Conservation (phyloP, 345 rosid genomes). For the Adansonia digitata region DNA sequence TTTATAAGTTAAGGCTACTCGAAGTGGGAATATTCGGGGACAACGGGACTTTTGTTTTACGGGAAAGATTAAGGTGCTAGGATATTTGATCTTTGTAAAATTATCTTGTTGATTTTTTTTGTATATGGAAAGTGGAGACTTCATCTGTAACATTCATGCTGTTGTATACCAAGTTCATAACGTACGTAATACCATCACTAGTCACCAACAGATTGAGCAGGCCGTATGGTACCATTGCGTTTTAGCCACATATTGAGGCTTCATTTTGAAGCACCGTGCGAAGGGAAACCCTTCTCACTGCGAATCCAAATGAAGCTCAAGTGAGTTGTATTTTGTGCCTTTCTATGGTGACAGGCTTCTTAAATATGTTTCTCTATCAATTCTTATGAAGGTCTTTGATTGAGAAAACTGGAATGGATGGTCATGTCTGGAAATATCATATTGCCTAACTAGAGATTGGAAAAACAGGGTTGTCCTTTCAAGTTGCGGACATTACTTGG, state of each 20-base stretch:
- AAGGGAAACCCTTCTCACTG: no score
- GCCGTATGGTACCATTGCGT: background rate
- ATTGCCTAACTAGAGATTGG: background rate
- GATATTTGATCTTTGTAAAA: background rate
- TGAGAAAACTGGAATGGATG: background rate
- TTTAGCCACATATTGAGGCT: background rate
- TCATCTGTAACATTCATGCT: background rate
- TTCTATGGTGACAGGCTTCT: background rate
- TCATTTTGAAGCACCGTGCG: background rate
- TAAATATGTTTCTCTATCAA: background rate
- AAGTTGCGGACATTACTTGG: background rate
- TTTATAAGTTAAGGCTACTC: background rate
- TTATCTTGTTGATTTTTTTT: background rate
- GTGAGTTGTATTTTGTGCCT: background rate
- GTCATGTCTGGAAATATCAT: background rate
- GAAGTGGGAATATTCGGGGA: background rate
- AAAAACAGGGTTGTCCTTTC: background rate
- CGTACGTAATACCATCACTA: background rate
- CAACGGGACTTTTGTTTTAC: background rate
- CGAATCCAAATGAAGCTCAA: background rate
- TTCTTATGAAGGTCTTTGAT: background rate
- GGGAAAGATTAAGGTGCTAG: background rate
- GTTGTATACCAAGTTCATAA: conserved; percentile 9
- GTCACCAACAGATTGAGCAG: background rate
- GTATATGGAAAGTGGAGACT: conserved; percentile 5